phyloP scores from a whole-genome alignment of 2,329 filamentous ascomycete species.

The Penicillium sumatraense region DNA sequence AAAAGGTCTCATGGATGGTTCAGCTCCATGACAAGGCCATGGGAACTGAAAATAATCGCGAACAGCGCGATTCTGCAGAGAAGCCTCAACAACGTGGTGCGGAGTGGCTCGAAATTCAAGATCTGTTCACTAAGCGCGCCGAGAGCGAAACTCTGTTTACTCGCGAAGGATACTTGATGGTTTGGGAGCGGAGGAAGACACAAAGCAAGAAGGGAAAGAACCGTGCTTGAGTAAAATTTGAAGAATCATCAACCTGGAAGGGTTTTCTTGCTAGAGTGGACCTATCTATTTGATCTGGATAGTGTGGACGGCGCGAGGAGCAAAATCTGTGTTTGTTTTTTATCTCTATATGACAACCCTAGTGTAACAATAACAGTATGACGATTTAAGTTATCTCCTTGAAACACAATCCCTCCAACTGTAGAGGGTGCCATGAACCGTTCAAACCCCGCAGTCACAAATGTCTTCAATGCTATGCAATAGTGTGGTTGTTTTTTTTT shows the following conservation, averaged over 20 bases:
- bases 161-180: constrained; percentile 91
- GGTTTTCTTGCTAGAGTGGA: background rate
- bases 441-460: background rate
- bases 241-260: background rate
- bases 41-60: constrained; percentile 41
- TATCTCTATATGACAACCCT: background rate
- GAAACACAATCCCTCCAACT: background rate
- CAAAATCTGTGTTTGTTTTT: background rate
- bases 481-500: constrained; percentile 1
- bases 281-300: background rate
- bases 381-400: constrained; percentile 12
- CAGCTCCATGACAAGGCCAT: constrained; percentile 80
- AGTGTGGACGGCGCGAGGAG: background rate
- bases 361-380: constrained; percentile 19
- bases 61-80: constrained; percentile 30
- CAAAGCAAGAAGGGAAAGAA: constrained; percentile 46
- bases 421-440: background rate
- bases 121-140: constrained; percentile 88
- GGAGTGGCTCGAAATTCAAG: constrained; percentile 92
- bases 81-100: constrained; percentile 54
- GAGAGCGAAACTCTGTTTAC: constrained; percentile 89
- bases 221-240: constrained; percentile 17
- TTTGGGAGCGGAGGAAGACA: constrained; percentile 82
- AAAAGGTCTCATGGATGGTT: constrained; percentile 94
- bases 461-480: background rate